These are phyloP conservation scores for Botrytis deweyae DNA, from an alignment of 2,329 filamentous ascomycete genomes.

Conservation along the genomic window DNA sequence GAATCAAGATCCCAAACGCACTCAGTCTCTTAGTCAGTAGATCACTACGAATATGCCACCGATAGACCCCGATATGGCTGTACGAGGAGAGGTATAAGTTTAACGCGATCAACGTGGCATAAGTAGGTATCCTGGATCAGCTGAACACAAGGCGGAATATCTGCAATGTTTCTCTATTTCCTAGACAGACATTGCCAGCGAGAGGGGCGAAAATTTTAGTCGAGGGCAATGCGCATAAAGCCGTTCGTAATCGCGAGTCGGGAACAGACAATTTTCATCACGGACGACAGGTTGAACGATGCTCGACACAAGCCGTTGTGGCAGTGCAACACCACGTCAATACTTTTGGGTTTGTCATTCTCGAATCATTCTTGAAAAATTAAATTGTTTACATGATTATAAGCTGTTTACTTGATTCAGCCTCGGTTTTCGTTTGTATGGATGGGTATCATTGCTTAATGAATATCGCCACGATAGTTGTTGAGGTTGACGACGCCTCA, in stretches of 20 bases:
- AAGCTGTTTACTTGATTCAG: background rate
- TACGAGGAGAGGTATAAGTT: constrained; percentile 3
- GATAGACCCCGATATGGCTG: background rate
- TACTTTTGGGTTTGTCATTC: background rate
- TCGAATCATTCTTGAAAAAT: background rate
- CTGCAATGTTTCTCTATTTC: constrained; percentile 14
- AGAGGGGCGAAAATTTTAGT: background rate
- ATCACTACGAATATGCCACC: background rate
- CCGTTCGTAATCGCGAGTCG: constrained; percentile 15
- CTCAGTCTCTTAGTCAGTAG: background rate
- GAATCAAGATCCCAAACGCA: constrained; percentile 2
- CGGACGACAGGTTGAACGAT: constrained; percentile 21
- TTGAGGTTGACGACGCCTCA: constrained; percentile 5
- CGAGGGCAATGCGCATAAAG: constrained; percentile 18
- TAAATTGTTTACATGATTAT: background rate
- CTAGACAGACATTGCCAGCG: constrained; percentile 5
- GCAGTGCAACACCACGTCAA: constrained; percentile 22
- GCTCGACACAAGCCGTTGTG: constrained; percentile 13
- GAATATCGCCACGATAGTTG: constrained; percentile 2
- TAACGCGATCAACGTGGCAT: constrained; percentile 17
- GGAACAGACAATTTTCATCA: constrained; percentile 18
- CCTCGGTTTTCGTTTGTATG: background rate
- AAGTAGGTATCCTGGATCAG: constrained; percentile 17
- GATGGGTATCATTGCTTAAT: background rate
- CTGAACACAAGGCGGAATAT: constrained; percentile 6